A percentile compares a stretch with the other conserved stretches of the same genome.
Conservation (phyloP, 2,329 filamentous ascomycete species). For the Trichoderma citrinoviride region DNA sequence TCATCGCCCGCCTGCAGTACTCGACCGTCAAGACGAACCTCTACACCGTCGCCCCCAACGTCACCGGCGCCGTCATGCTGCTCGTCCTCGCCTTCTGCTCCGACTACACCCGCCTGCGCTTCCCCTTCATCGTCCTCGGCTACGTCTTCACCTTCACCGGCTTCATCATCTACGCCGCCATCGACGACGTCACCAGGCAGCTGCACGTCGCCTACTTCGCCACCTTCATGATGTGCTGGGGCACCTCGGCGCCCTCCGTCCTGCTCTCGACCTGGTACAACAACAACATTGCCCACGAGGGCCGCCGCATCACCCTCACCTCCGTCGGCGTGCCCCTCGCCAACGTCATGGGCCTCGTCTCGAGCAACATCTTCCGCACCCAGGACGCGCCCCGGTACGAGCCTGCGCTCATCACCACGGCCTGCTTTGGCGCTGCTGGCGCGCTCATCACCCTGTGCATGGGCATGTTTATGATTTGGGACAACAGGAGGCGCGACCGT, state of each 20-base stretch:
- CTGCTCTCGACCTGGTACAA: constrained; percentile 68
- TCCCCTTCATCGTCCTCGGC: constrained; percentile 71
- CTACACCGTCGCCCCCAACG: constrained; percentile 78
- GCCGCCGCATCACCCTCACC: constrained; percentile 66
- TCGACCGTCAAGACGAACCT: constrained; percentile 64
- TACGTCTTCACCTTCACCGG: constrained; percentile 73
- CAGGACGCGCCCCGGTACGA: constrained; percentile 66
- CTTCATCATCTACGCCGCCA: constrained; percentile 74
- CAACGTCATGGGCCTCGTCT: constrained; percentile 73
- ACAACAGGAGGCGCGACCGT: constrained; percentile 52
- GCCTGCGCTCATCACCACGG: constrained; percentile 62
- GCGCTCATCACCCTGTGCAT: constrained; percentile 53
- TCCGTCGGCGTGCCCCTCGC: constrained; percentile 71
- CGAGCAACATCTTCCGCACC: constrained; percentile 65
- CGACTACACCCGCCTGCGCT: constrained; percentile 63
- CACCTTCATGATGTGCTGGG: constrained; percentile 81
- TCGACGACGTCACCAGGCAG: constrained; percentile 59
- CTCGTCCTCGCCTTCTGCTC: constrained; percentile 70
- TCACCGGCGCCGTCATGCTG: constrained; percentile 69
- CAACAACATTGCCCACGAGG: constrained; percentile 79
- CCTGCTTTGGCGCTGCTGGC: constrained; percentile 61
- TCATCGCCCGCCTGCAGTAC: constrained; percentile 49
- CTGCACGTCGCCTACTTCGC: constrained; percentile 71
- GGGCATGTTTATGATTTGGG: constrained; percentile 60
- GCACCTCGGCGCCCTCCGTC: constrained; percentile 71